Conservation (phyloP, 345 rosid genomes). For the Kandelia obovata region DNA sequence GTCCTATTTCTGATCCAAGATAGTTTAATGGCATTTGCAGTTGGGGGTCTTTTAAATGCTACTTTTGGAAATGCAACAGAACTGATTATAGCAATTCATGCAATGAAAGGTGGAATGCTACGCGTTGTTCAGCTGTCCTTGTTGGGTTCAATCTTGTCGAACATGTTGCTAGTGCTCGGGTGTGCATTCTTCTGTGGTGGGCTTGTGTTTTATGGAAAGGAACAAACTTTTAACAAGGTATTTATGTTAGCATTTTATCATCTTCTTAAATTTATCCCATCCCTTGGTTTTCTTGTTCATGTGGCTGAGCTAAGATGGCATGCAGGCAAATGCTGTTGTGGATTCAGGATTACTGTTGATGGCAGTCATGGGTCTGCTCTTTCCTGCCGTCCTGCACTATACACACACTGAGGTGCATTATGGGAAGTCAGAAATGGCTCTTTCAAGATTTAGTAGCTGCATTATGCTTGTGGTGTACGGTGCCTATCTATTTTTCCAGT, state of each 20-base stretch:
- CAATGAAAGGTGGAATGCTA: constrained; percentile 68
- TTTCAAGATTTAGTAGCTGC: constrained; percentile 95
- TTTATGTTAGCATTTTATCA: background rate
- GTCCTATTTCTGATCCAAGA: constrained; percentile 1
- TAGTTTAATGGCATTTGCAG: constrained; percentile 38
- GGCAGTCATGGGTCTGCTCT: constrained; percentile 96
- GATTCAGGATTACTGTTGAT: constrained; percentile 87
- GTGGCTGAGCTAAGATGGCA: constrained; percentile 32
- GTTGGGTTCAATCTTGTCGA: constrained; percentile 86
- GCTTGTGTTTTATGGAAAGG: constrained; percentile 56
- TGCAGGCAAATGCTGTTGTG: constrained; percentile 76
- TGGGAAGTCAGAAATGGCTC: constrained; percentile 83
- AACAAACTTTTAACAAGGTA: constrained; percentile 87
- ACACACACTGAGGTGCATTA: constrained; percentile 84
- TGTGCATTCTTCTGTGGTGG: constrained; percentile 95
- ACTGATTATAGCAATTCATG: constrained; percentile 80
- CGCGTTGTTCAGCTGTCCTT: constrained; percentile 90
- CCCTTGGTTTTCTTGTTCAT: constrained; percentile 3
- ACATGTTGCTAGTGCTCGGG: constrained; percentile 95
- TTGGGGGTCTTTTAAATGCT: constrained; percentile 91
- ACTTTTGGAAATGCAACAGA: constrained; percentile 97
- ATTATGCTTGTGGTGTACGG: constrained; percentile 86
- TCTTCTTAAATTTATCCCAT: constrained; percentile 1
- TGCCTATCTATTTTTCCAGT: constrained; percentile 80
- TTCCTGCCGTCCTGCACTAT: constrained; percentile 86